Percentiles rank a stretch among this genome's conserved stretches.
Conservation (phyloP, 768 basidiomycete genomes). For the Lactifluus hygrophoroides region DNA sequence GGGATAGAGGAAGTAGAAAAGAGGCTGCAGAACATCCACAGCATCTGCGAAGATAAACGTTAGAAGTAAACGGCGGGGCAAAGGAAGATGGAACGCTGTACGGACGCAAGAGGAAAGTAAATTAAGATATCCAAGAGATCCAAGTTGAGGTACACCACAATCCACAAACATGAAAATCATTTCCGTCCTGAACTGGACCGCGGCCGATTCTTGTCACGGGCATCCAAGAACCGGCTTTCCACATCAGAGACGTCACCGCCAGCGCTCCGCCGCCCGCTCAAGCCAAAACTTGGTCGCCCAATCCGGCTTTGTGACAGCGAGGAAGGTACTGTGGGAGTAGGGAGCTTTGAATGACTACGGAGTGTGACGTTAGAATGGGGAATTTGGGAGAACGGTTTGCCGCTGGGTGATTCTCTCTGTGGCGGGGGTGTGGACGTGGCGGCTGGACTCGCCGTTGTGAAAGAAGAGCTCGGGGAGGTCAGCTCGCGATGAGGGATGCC, state of each 20-base stretch:
- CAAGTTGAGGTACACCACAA: slow-evolving; percentile 1
- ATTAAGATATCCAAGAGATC: slow-evolving; percentile 10
- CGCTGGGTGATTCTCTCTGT: slow-evolving; percentile 8
- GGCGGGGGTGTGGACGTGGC: slow-evolving; percentile 6
- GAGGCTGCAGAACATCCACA: not conserved
- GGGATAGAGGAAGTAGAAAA: not conserved
- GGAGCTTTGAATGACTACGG: slow-evolving; percentile 22
- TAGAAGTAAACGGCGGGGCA: not conserved
- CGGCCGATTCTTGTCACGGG: slow-evolving; percentile 21
- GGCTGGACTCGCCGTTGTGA: not conserved
- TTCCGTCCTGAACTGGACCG: slow-evolving; percentile 22
- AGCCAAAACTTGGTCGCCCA: slow-evolving; percentile 22
- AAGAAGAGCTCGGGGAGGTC: not conserved
- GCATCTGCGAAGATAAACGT: not conserved
- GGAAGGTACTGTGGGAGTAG: slow-evolving; percentile 12
- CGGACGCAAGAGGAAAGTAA: not conserved
- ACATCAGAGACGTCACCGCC: slow-evolving; percentile 20
- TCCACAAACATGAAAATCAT: not conserved
- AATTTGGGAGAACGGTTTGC: slow-evolving; percentile 9
- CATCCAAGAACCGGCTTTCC: slow-evolving; percentile 16
- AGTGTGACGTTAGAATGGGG: slow-evolving; percentile 24
- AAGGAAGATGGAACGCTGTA: slow-evolving; percentile 4
- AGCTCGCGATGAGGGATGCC: slow-evolving; percentile 11
- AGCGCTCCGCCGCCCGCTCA: slow-evolving; percentile 23
- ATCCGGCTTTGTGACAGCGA: slow-evolving; percentile 28